Percentiles rank a stretch among this genome's conserved stretches.
Conservation (phyloP, 2,329 filamentous ascomycete genomes). For the Apiospora saccharicola region DNA sequence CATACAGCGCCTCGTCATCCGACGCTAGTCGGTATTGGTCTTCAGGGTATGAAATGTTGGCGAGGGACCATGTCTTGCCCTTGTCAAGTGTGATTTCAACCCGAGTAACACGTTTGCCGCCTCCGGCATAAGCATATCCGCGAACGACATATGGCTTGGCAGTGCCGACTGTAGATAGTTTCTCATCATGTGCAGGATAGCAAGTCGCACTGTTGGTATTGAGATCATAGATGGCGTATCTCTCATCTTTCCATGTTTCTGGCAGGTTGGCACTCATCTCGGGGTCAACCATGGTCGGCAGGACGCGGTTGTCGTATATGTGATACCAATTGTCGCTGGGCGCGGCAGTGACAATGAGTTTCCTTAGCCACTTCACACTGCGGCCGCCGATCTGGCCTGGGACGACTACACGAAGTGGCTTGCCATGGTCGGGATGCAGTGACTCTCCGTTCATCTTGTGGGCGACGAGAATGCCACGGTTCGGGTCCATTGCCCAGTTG, state of each 20-base stretch:
- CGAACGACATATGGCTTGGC: slow-evolving; percentile 67
- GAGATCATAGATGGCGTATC: slow-evolving; percentile 92
- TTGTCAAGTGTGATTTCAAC: slow-evolving; percentile 86
- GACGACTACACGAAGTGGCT: slow-evolving; percentile 81
- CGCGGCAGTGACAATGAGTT: slow-evolving; percentile 76
- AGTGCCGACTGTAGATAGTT: slow-evolving; percentile 57
- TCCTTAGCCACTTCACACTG: slow-evolving; percentile 92
- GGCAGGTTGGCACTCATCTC: slow-evolving; percentile 78
- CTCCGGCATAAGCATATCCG: slow-evolving; percentile 90
- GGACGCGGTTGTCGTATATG: slow-evolving; percentile 89
- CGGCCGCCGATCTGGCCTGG: slow-evolving; percentile 91
- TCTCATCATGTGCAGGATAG: slow-evolving; percentile 81
- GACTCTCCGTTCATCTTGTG: slow-evolving; percentile 90
- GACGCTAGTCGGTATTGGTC: slow-evolving; percentile 76
- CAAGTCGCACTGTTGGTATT: slow-evolving; percentile 86
- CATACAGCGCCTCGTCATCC: slow-evolving; percentile 71
- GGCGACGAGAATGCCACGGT: slow-evolving; percentile 84
- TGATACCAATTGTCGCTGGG: slow-evolving; percentile 96
- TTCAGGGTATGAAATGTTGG: slow-evolving; percentile 82
- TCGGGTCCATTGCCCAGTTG: slow-evolving; percentile 86
- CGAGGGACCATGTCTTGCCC: slow-evolving; percentile 80
- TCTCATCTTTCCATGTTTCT: slow-evolving; percentile 85
- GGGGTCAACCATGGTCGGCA: slow-evolving; percentile 86
- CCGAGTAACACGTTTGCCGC: slow-evolving; percentile 81
- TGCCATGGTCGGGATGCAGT: slow-evolving; percentile 84